Evolutionary conservation across 805 yeast genomes (phyloP), one percentile per base, ranked within the genome.

Genomic region (Sugiyamaella boreocaroliniensis): DNA sequence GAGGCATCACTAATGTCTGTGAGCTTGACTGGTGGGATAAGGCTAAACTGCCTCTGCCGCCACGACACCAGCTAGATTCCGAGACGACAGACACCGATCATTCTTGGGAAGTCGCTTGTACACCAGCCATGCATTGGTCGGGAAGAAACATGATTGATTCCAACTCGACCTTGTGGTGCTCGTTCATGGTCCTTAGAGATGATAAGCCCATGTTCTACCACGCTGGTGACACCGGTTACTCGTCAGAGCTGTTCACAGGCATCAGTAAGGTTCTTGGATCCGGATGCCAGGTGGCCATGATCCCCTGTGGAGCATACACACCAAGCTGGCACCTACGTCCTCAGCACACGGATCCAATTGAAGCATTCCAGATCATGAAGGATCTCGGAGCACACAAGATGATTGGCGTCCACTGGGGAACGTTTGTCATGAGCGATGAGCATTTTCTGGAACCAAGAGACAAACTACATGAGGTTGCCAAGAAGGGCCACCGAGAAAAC

Each of bases 371-470:
- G 55, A 83, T 89, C 3, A 82, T 82, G 77, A 63, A 75, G 14
- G 86, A 84, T 56, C 62, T 89, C 53, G 70, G 76, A 5, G 81
- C 87, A 1, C 67, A 75, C 52, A 78, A 76, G 56, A 79, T 87
- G 69, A 78, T 85, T 49, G 98, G 98, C 0, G 89, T 92, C 32
- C 98, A 92, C 68, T 92, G 97, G 95, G 98, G 98, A 0, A 92
- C 98, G 0, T 92, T 89, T 69, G 82, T 89, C 22, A 70, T 92
- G 59, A 86, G 96, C 66, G 85, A 89, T 45, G 98, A 92, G 67
- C 85, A 87, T 52, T 88, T 85, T 58, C 65, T 87, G 40, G 98
- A 90, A 66, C 97, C 97, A 1, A 85, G 86, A 55, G 70, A 74
- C 51, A 68, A 75, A 61, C 68, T 90, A 42, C 77, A 76, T 45